Base-by-base conservation (phyloP, 768 basidiomycete species). In the Xerocomus spinulosus region DNA sequence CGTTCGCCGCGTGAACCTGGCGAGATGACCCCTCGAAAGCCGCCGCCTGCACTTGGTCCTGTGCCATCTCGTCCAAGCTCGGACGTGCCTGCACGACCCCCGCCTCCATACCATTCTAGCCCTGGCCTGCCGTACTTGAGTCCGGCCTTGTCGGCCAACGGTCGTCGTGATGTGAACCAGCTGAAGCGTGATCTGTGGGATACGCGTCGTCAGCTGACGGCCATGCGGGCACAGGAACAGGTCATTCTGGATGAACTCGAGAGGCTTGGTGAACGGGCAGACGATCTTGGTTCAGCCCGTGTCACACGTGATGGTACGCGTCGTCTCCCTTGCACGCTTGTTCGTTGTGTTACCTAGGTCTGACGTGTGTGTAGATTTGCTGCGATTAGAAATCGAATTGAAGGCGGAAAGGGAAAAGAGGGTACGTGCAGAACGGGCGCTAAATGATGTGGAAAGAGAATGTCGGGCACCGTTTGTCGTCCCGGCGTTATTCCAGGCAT, bases 401-500 rank as follows among this genome's bases (percentile, higher is more conserved):
- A 61, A 43, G 24, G 50, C 53, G 3, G 78, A 78, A 60, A 66
- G 64, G 13, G 52, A 52, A 36, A 56, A 53, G 43, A 62, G 77
- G 29, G 28, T 61, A n/a, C 71, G 72, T 47, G 73, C 72, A 3
- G 82, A 82, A 51, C 62, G 57, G 12, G 61, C 65, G 13, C 53
- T 82, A 49, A 56, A 53, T 39, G 80, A 81, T 18, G 66, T 83
- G 14, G 66, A 73, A 50, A 64, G 70, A 37, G 81, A 83, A 58
- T 73, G 73, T 43, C 66, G 61, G 43, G 59, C 68, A 46, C 81
- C 81, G 14, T 84, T 83, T 50, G 66, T 82, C 33, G 78, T 80
- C 5, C 80, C 79, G 15, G 77, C 74, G 10, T 59, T 83, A 53
- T 61, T 81, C 48, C 76, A 78, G 9, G 77, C 79, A 12, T 81